Evolutionary conservation across 371 early-diverging fungal species (phyloP), one percentile per base, ranked within the genome.

Genomic region (Funneliformis caledonium): DNA sequence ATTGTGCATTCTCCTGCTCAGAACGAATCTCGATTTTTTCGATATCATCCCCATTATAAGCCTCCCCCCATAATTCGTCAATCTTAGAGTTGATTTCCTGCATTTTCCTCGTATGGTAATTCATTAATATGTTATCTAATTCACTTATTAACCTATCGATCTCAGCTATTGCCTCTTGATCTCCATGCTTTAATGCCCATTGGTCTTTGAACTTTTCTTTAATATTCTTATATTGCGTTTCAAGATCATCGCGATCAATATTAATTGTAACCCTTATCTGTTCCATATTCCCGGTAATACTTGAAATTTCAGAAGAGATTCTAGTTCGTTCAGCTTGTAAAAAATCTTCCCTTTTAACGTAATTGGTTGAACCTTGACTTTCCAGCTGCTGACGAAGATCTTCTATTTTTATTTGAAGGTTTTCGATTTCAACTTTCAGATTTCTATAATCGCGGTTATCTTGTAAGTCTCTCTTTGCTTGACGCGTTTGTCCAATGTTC

Each of bases 21-120:
- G 97, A 93, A 11, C 95, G 93, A 62, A 99, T 96, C 85, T 96
- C 97, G 31, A 99, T 97, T 31, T 94, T 92, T 82, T 98, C 98
- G 82, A 99, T 99, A 83, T 99, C 99, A 83, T 92, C 94, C 59
- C 99, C 99, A 81, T 93, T 93, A 87, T 99, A 99, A 0, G 99
- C 99, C 69, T 94, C 94, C 9, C 89, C 87, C 99, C 99, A 99
- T 22, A 99, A 87, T 80, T 99, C 98, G 47, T 94, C 92, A 80
- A 99, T 98, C 52, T 94, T 94, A 84, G 94, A 92, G 88, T 99
- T 99, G 82, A 99, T 91, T 85, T 99, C 99, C 70, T 95, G 93
- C 96, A 99, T 99, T 84, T 99, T 99, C 59, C 92, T 82, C 8
- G 95, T 88, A 83, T 99, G 99, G 85, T 94, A 99, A 67, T 94